Evolutionary conservation across 345 rosid genomes (phyloP).

Genomic region (Salix caprea): DNA sequence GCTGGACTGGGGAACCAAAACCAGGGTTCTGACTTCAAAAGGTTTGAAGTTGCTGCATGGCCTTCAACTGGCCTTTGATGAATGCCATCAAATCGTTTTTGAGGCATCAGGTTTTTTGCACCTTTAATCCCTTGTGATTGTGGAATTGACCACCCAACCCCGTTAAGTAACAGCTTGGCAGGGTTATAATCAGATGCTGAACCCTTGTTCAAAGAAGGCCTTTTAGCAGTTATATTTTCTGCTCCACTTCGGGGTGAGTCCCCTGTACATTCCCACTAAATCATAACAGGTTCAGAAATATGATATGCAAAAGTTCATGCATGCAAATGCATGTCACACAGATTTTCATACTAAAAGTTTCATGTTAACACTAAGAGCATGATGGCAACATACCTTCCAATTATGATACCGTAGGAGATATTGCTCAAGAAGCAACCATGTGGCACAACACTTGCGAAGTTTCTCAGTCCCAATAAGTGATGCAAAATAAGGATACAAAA

Average conservation of each 20-base stretch:
- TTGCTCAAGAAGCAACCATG: slow-evolving; percentile 95
- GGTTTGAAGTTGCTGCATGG: slow-evolving; percentile 38
- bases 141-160: slow-evolving; percentile 74
- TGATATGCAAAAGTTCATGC: slow-evolving; percentile 1
- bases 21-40: slow-evolving; percentile 68
- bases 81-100: slow-evolving; percentile 35
- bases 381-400: slow-evolving; percentile 69
- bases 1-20: slow-evolving; percentile 93
- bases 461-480: slow-evolving; percentile 91
- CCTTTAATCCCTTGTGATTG: slow-evolving; percentile 64
- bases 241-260: slow-evolving; percentile 55
- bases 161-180: slow-evolving; percentile 72
- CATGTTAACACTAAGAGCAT: slow-evolving; percentile 3
- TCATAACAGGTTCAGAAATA: slow-evolving; percentile 35
- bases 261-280: slow-evolving; percentile 89
- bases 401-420: slow-evolving; percentile 73
- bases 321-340: background rate
- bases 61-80: slow-evolving; percentile 32
- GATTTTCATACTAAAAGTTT: slow-evolving; percentile 11
- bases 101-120: slow-evolving; percentile 52
- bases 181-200: slow-evolving; percentile 60
- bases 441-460: slow-evolving; percentile 87
- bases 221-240: slow-evolving; percentile 41
- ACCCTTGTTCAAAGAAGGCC: slow-evolving; percentile 38
- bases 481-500: slow-evolving; percentile 86